A percentile compares a stretch with the other conserved stretches of the same genome.
Evolutionary conservation across 495 filamentous ascomycete species (phyloP).

Genomic region (Astrothelium macrocarpum): DNA sequence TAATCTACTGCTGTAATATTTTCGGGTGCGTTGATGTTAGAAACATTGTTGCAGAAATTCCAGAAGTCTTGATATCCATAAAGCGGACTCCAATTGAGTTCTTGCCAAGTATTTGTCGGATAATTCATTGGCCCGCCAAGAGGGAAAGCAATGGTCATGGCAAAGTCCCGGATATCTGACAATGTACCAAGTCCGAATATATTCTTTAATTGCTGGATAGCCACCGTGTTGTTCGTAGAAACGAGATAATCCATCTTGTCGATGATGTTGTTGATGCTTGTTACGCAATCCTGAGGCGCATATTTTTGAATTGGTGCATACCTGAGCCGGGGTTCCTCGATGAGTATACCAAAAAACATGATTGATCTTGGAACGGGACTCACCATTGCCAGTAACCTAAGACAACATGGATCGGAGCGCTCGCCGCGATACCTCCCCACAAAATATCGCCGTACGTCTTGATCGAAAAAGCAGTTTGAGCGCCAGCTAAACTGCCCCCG

Average conservation of each 20-base stretch:
- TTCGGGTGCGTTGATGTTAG: constrained; percentile 36
- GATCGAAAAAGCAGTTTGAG: constrained; percentile 36
- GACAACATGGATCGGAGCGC: constrained; percentile 31
- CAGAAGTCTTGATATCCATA: constrained; percentile 36
- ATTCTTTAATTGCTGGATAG: constrained; percentile 35
- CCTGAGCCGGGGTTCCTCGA: constrained; percentile 28
- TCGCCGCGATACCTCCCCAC: constrained; percentile 38
- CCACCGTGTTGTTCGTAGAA: constrained; percentile 25
- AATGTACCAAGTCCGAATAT: constrained; percentile 36
- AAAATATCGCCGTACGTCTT: constrained; percentile 35
- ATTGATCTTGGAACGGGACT: background rate
- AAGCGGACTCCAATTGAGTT: constrained; percentile 37
- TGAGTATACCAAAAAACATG: background rate
- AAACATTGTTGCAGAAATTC: constrained; percentile 41
- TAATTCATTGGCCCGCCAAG: constrained; percentile 38
- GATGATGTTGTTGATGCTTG: constrained; percentile 38
- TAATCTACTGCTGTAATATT: constrained; percentile 36
- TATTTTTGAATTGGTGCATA: constrained; percentile 35
- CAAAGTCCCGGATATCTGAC: constrained; percentile 37
- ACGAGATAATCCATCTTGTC: constrained; percentile 37
- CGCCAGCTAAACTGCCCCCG: constrained; percentile 37
- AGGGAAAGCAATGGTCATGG: constrained; percentile 36
- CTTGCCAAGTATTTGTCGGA: constrained; percentile 41
- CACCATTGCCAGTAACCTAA: constrained; percentile 21
- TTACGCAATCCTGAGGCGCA: constrained; percentile 36